phyloP scores from a whole-genome alignment of 2,329 filamentous ascomycete species.

The Pseudofabraea citricarpa region DNA sequence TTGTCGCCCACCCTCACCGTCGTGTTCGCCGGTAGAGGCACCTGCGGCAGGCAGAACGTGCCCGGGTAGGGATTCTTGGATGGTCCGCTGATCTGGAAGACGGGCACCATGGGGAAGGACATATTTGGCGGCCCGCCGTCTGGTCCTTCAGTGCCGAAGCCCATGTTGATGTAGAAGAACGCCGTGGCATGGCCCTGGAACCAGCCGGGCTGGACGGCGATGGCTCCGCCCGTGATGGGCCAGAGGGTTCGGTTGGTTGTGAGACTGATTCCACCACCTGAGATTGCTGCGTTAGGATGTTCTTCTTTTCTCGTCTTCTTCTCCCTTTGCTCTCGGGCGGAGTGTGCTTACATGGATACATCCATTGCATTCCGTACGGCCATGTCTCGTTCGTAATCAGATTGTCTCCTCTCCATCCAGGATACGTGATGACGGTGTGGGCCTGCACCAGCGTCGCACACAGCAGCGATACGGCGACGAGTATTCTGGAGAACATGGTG shows the following conservation, averaged over 20 bases:
- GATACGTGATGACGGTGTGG: slow-evolving; percentile 33
- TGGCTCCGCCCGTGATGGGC: slow-evolving; percentile 81
- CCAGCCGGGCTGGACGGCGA: slow-evolving; percentile 92
- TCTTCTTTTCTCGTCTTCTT: too few species aligned
- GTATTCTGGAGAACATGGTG: slow-evolving; percentile 8
- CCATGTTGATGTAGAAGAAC: slow-evolving; percentile 86
- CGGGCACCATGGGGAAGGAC: slow-evolving; percentile 74
- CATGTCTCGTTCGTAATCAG: slow-evolving; percentile 30
- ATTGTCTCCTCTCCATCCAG: slow-evolving; percentile 35
- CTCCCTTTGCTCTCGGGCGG: too few species aligned
- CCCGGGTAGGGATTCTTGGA: slow-evolving; percentile 81
- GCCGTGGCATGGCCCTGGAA: slow-evolving; percentile 83
- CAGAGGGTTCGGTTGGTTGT: slow-evolving; percentile 86
- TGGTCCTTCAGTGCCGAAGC: slow-evolving; percentile 66
- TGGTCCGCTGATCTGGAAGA: slow-evolving; percentile 80
- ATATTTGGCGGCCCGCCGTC: slow-evolving; percentile 73
- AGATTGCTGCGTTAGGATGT: too few species aligned
- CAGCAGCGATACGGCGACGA: slow-evolving; percentile 10
- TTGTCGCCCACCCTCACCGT: slow-evolving; percentile 76
- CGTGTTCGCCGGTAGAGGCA: slow-evolving; percentile 71
- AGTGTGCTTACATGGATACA: slow-evolving; percentile 34
- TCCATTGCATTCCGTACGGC: slow-evolving; percentile 33
- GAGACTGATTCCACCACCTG: slow-evolving; percentile 78
- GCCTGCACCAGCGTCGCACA: slow-evolving; percentile 29
- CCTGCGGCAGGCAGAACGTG: slow-evolving; percentile 83